Conservation (phyloP, 176 grass and related monocot species). For the Lolium rigidum region DNA sequence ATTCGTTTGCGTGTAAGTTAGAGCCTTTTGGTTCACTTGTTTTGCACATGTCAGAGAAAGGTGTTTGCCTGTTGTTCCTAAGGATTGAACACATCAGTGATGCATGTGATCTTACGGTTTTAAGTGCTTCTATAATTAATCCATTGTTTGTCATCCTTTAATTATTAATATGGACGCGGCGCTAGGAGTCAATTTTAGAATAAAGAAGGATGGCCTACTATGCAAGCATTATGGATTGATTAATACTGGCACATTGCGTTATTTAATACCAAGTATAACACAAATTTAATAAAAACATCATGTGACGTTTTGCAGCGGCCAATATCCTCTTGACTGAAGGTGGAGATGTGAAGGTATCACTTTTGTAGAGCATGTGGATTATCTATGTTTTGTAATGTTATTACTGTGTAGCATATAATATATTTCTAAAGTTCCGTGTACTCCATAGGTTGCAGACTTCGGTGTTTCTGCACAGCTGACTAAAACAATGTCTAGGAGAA, state of each 20-base stretch:
- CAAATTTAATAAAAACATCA: slow-evolving; percentile 33
- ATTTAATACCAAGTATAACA: slow-evolving; percentile 9
- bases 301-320: slow-evolving; percentile 78
- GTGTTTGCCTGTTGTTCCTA: neutral
- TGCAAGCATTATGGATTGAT: slow-evolving; percentile 14
- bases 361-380: neutral
- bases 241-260: neutral
- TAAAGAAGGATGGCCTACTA: neutral
- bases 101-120: neutral
- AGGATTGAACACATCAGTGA: neutral
- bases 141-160: neutral
- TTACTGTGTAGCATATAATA: slow-evolving; percentile 16
- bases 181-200: neutral
- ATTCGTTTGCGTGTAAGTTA: neutral
- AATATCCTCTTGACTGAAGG: slow-evolving; percentile 98
- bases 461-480: slow-evolving; percentile 99
- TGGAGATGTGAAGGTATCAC: slow-evolving; percentile 97
- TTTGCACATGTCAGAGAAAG: neutral
- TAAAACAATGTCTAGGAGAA: slow-evolving; percentile 99
- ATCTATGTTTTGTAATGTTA: slow-evolving; percentile 38
- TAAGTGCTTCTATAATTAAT: neutral
- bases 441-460: slow-evolving; percentile 91
- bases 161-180: neutral
- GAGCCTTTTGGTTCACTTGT: neutral
- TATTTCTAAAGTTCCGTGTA: slow-evolving; percentile 17